These are phyloP conservation scores for Helianthus annuus DNA, from an alignment of 129 eudicot species.

Conservation along the genomic window HanXRQr2.0-SUNRISE NC_035447.2:156522785-156523284, in stretches of 20 bases:
- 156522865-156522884: constrained; percentile 67
- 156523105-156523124: background rate
- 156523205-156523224: too few relatives aligned
- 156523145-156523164: constrained; percentile 8
- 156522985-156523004: constrained; percentile 40
- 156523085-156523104: background rate
- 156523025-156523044: constrained; percentile 45
- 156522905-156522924: constrained; percentile 27
- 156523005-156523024: constrained; percentile 61
- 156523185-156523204: too few relatives aligned
- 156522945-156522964: background rate
- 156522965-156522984: background rate
- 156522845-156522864: constrained; percentile 64
- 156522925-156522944: background rate
- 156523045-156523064: constrained; percentile 66
- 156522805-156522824: too few relatives aligned
- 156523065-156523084: too few relatives aligned
- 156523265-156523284: too few relatives aligned
- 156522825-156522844: background rate
- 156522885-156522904: constrained; percentile 46
- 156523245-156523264: too few relatives aligned
- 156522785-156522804: too few relatives aligned
- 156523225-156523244: too few relatives aligned
- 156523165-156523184: background rate
- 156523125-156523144: constrained; percentile 6